Conservation (phyloP, 1,284 basidiomycete genomes). For the Papiliotrema terrestris region DNA sequence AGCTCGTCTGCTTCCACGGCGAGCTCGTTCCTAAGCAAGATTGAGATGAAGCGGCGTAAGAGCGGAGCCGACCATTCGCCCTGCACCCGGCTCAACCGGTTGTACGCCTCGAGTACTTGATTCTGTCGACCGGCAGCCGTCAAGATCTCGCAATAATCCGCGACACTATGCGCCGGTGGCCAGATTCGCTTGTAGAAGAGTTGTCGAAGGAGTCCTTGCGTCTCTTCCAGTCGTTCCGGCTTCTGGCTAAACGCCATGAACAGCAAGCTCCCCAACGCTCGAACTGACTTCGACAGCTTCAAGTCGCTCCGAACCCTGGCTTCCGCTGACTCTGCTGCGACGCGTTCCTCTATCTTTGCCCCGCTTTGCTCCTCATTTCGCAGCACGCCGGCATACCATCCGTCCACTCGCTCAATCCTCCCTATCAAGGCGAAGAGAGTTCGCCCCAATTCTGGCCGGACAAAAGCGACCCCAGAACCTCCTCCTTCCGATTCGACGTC, state of each 20-base stretch:
- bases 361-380: background rate
- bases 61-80: background rate
- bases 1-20: background rate
- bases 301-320: background rate
- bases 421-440: background rate
- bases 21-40: background rate
- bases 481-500: too few relatives aligned
- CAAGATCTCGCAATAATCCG: background rate
- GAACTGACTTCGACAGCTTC: background rate
- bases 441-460: too few relatives aligned
- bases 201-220: background rate
- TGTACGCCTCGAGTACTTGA: background rate
- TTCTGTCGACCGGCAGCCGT: background rate
- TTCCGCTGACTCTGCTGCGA: background rate
- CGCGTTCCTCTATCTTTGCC: background rate
- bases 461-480: too few relatives aligned
- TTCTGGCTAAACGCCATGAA: background rate
- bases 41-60: background rate
- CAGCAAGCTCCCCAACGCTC: background rate
- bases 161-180: background rate
- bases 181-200: background rate
- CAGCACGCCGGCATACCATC: background rate
- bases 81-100: background rate
- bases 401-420: background rate
- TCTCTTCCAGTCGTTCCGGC: background rate